phyloP scores from a whole-genome alignment of 1,139 yeast species.

The Saccharomyces hybrid region DNA sequence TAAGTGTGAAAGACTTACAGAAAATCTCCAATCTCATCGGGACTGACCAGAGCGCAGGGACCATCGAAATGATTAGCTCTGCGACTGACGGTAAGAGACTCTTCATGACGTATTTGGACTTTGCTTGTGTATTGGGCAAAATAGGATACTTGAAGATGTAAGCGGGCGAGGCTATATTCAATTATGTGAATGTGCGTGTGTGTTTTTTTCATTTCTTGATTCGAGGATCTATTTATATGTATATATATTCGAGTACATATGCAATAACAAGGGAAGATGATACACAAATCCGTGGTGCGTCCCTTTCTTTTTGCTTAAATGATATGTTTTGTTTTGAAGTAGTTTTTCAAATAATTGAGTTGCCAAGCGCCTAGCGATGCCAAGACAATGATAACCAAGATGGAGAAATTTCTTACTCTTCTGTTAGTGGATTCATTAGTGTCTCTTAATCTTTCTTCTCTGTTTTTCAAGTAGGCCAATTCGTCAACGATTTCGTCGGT shows the following conservation, averaged over 20 bases:
- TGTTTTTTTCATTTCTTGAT: background rate
- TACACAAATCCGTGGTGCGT: background rate
- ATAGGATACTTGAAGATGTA: constrained; percentile 32
- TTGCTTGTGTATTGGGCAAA: constrained; percentile 41
- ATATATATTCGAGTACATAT: background rate
- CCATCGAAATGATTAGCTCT: constrained; percentile 40
- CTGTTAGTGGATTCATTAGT: constrained; percentile 83
- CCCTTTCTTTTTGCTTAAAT: constrained; percentile 39
- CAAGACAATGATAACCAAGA: constrained; percentile 58
- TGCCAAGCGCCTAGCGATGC: constrained; percentile 86
- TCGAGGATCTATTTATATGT: background rate
- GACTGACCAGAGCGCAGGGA: constrained; percentile 29
- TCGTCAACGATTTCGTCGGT: constrained; percentile 73
- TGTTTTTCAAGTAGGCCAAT: constrained; percentile 68
- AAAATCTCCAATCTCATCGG: constrained; percentile 29
- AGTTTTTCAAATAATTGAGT: constrained; percentile 80
- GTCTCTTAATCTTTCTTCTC: constrained; percentile 91
- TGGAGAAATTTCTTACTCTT: constrained; percentile 78
- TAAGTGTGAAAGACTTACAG: constrained; percentile 35
- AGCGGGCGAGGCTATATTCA: background rate
- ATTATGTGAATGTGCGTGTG: background rate
- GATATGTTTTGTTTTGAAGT: constrained; percentile 90
- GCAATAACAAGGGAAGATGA: background rate
- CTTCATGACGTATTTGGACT: constrained; percentile 36
- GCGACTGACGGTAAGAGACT: constrained; percentile 35